Evolutionary conservation across 192 early-diverging fungal genomes (phyloP).

Genomic region (Entomortierella lignicola): DNA sequence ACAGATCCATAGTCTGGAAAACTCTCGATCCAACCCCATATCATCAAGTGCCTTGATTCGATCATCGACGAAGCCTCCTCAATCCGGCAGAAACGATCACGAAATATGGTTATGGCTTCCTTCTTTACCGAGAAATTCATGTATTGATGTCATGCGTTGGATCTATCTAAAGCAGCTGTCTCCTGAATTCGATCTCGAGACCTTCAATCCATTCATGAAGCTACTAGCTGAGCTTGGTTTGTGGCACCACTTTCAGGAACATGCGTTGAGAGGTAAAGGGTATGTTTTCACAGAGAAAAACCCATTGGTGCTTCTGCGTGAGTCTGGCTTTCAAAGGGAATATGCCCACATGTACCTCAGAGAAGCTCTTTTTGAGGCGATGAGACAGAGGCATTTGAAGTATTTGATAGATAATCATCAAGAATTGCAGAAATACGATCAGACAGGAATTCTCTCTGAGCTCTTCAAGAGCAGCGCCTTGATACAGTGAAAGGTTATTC

Average conservation of each 20-base stretch:
- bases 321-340: neutral
- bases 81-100: neutral
- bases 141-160: constrained; percentile 7
- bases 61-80: too few relatives aligned
- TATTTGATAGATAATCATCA: too few relatives aligned
- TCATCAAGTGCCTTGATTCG: too few relatives aligned
- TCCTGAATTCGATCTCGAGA: neutral
- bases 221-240: neutral
- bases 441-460: neutral
- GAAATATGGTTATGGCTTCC: constrained; percentile 8
- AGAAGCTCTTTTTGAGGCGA: neutral
- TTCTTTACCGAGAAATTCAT: neutral
- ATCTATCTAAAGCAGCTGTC: neutral
- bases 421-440: too few relatives aligned
- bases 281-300: neutral
- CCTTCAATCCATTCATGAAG: constrained; percentile 11
- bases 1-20: too few relatives aligned
- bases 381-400: too few relatives aligned
- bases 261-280: neutral
- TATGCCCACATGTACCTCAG: neutral
- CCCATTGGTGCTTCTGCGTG: neutral
- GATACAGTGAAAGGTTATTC: neutral
- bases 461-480: neutral
- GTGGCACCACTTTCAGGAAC: constrained; percentile 11
- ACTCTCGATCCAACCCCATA: too few relatives aligned